phyloP scores from a whole-genome alignment of 441 rosid genomes.

The Syzygium malaccense region DNA sequence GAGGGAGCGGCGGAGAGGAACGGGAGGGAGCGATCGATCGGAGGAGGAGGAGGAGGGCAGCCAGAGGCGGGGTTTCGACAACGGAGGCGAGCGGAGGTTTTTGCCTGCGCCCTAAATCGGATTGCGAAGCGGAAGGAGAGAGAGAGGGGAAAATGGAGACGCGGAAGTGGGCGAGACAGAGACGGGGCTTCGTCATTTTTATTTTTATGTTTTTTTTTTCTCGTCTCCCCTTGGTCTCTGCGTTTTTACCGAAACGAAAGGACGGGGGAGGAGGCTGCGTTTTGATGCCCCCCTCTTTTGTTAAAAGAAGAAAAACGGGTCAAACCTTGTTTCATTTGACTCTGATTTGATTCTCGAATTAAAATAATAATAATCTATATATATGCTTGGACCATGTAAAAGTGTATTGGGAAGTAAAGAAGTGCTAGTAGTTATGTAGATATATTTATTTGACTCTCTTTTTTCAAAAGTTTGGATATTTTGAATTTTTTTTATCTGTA shows the following conservation, averaged over 20 bases:
- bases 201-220: not conserved
- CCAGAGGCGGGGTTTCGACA: not conserved
- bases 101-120: not conserved
- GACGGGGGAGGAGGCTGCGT: not conserved
- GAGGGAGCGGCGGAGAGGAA: not conserved
- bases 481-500: not conserved
- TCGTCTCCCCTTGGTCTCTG: not conserved
- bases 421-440: not conserved
- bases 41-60: not conserved
- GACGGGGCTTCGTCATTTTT: not conserved
- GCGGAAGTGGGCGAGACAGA: no score
- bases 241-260: not conserved
- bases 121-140: not conserved
- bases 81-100: not conserved
- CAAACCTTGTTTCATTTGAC: not conserved
- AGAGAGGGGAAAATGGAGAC: not conserved
- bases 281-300: not conserved
- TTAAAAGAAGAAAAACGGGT: not conserved
- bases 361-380: not conserved
- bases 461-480: not conserved
- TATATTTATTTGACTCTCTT: not conserved
- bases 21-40: not conserved
- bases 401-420: not conserved
- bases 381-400: not conserved
- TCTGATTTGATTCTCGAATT: not conserved